Evolutionary conservation across 164 flowering plant genomes (phyloP), one percentile per base, ranked within the genome.

Genomic region (Vitis amurensis): DNA sequence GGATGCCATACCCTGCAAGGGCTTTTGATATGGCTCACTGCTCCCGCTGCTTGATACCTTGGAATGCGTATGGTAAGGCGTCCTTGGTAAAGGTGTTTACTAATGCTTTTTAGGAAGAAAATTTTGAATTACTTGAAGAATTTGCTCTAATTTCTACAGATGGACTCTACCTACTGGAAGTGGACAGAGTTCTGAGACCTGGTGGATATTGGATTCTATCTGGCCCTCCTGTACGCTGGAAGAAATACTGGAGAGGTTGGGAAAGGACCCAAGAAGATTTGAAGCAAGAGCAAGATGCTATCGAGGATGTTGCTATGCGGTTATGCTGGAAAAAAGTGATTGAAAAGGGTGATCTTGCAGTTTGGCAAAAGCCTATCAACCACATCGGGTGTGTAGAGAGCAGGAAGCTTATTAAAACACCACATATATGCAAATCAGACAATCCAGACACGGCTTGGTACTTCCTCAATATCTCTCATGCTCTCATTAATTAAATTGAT

Each of bases 131-230:
- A 7, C 16, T 53, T 5, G 61, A 12, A 55, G 14, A 11, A 49
- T 72, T 11, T 37, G 9, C 10, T 62, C 17, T 51, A 12, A 19
- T 50, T 73, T 8, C 13, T 48, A 58, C 85, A 95, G 99, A 87
- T 82, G 99, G 97, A 12, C 11, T 91, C 68, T 93, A 89, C 73
- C 79, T 96, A 56, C 85, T 80, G 63, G 99, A 96, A 83, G 95
- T 96, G 61, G 98, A 96, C 77, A 81, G 99, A 78, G 84, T 96
- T 68, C 74, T 93, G 13, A 82, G 98, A 71, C 99, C 99, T 27
- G 99, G 99, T 64, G 99, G 96, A n/a, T 95, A 95, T 58, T 95
- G 98, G 99, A 83, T 93, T 82, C 92, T 95, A 16, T 95, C 98
- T 47, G 99, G 98, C 14, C 99, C 99, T 16, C 99, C 99, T 1